A percentile compares a stretch with the other conserved stretches of the same genome.
phyloP scores from a whole-genome alignment of 1,284 basidiomycete genomes.

The Athelia sp. region DNA sequence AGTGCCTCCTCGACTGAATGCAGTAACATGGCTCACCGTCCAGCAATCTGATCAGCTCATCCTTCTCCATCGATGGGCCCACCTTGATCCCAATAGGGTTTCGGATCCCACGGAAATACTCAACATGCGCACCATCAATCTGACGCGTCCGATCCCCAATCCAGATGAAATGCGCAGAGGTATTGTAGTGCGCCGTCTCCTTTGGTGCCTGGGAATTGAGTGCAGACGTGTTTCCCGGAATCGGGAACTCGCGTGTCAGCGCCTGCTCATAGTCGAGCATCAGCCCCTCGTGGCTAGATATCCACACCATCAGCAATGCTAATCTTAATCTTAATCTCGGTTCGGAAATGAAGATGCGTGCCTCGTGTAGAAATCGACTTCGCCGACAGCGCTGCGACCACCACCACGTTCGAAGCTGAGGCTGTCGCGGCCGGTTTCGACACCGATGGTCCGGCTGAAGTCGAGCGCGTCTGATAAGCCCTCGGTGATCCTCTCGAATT shows the following conservation, averaged over 20 bases:
- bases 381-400: slow-evolving; percentile 72
- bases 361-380: slow-evolving; percentile 94
- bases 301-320: too few relatives aligned
- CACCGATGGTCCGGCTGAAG: slow-evolving; percentile 88
- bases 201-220: slow-evolving; percentile 8
- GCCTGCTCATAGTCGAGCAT: slow-evolving; percentile 94
- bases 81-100: slow-evolving; percentile 98
- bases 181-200: slow-evolving; percentile 67
- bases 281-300: slow-evolving; percentile 92
- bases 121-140: slow-evolving; percentile 89
- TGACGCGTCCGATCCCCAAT: slow-evolving; percentile 97
- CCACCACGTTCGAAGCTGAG: slow-evolving; percentile 66
- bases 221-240: slow-evolving; percentile 14
- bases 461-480: slow-evolving; percentile 88
- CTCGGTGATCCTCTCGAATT: slow-evolving; percentile 84
- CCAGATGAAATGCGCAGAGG: slow-evolving; percentile 94
- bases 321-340: too few relatives aligned
- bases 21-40: slow-evolving; percentile 49
- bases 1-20: slow-evolving; percentile 1
- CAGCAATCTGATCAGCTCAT: slow-evolving; percentile 79
- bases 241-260: slow-evolving; percentile 67
- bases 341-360: too few relatives aligned
- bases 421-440: slow-evolving; percentile 46
- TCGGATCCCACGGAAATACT: slow-evolving; percentile 91
- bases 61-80: slow-evolving; percentile 79